These are phyloP conservation scores for Blepharisma undulans DNA, from an alignment of 169 alveolate species.

Conservation along the genomic window DNA sequence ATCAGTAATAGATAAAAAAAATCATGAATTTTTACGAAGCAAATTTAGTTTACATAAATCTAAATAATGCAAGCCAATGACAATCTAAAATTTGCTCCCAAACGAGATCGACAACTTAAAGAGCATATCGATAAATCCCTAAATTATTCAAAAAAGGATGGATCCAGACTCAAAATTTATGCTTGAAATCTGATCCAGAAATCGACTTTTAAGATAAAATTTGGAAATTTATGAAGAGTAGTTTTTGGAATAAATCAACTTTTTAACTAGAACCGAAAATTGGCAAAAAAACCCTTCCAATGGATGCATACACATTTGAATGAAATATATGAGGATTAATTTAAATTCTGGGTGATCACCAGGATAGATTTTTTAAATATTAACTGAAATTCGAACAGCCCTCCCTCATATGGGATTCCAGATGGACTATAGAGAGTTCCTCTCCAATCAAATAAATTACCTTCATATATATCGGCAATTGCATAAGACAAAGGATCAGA, in stretches of 20 bases:
- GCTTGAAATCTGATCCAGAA: too few relatives aligned
- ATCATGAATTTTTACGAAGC: too few relatives aligned
- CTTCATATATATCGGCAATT: not conserved
- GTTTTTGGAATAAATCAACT: not conserved
- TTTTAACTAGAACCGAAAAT: not conserved
- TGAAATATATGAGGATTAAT: slow-evolving; percentile 32
- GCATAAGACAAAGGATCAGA: not conserved
- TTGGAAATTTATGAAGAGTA: too few relatives aligned
- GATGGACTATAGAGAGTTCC: slow-evolving; percentile 28
- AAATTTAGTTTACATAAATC: too few relatives aligned
- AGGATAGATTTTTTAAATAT: not conserved
- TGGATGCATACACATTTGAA: not conserved
- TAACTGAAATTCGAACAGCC: slow-evolving; percentile 17
- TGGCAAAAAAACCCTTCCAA: not conserved
- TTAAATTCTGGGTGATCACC: not conserved
- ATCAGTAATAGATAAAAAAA: too few relatives aligned
- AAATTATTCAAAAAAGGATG: too few relatives aligned
- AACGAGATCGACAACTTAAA: too few relatives aligned
- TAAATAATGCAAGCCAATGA: too few relatives aligned
- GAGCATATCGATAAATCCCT: too few relatives aligned
- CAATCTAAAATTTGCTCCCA: too few relatives aligned
- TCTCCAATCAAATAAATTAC: not conserved
- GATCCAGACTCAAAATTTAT: too few relatives aligned
- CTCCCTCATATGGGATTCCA: slow-evolving; percentile 38
- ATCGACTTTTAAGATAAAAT: too few relatives aligned